phyloP scores from a whole-genome alignment of 2,329 filamentous ascomycete genomes.

The Pyrenochaeta sp. region DNA sequence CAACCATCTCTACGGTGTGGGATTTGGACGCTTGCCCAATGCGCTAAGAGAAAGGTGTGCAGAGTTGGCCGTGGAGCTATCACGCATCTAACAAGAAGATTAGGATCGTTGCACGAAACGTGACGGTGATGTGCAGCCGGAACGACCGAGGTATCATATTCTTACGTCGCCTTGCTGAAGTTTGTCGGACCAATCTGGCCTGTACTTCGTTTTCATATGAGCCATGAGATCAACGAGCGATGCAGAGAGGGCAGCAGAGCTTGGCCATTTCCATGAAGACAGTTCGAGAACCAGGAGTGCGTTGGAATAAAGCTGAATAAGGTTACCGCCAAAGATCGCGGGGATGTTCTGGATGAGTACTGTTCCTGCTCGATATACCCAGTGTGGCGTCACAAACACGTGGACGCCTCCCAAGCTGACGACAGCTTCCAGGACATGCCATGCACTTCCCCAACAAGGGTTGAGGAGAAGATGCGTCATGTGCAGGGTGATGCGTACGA shows the following conservation, averaged over 20 bases:
- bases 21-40: background rate
- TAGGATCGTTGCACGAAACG: conserved; percentile 6
- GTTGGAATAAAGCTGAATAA: conserved; percentile 47
- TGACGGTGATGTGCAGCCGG: conserved; percentile 3
- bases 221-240: conserved; percentile 43
- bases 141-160: conserved; percentile 27
- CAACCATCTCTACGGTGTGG: background rate
- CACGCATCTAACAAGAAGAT: conserved; percentile 8
- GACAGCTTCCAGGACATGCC: conserved; percentile 41
- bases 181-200: conserved; percentile 38
- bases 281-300: conserved; percentile 45
- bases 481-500: conserved; percentile 40
- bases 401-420: conserved; percentile 42
- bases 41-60: background rate
- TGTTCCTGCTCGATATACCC: conserved; percentile 45
- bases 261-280: conserved; percentile 47
- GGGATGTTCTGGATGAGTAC: conserved; percentile 45
- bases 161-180: conserved; percentile 38
- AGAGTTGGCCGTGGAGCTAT: background rate
- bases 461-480: conserved; percentile 45
- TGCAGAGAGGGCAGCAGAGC: conserved; percentile 37
- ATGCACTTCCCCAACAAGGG: conserved; percentile 44
- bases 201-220: conserved; percentile 42
- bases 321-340: conserved; percentile 37
- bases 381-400: conserved; percentile 45